phyloP scores from a whole-genome alignment of 2,329 filamentous ascomycete genomes.

The Penicillium sp. region DNA sequence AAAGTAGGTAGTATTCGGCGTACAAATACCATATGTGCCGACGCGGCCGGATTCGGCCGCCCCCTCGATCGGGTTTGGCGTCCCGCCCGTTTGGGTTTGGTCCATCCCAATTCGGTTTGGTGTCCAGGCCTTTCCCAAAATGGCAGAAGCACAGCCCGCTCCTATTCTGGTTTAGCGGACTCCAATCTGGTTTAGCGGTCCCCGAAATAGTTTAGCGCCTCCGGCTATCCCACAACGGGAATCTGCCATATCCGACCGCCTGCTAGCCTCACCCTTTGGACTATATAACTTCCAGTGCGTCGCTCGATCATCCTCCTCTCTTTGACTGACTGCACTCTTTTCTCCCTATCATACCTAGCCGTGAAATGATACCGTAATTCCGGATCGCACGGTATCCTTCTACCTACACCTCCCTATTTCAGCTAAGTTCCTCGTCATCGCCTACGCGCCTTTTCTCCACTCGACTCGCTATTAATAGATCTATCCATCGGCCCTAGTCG shows the following conservation, averaged over 20 bases:
- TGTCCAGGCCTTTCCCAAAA: slow-evolving; percentile 1
- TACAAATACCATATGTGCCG: background rate
- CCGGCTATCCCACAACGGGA: background rate
- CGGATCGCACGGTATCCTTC: slow-evolving; percentile 4
- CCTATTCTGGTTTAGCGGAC: slow-evolving; percentile 4
- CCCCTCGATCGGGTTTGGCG: background rate
- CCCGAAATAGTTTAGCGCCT: slow-evolving; percentile 3
- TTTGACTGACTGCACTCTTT: background rate
- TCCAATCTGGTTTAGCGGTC: background rate
- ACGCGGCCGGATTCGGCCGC: background rate
- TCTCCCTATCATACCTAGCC: background rate
- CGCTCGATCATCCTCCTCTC: slow-evolving; percentile 3
- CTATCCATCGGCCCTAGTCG: background rate
- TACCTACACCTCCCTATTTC: slow-evolving; percentile 3
- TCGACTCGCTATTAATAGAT: slow-evolving; percentile 1
- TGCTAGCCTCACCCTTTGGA: background rate
- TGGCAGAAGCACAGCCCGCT: background rate
- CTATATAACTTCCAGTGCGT: slow-evolving; percentile 9
- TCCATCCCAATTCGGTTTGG: slow-evolving; percentile 4
- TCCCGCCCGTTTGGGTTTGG: slow-evolving; percentile 1
- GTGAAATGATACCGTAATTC: slow-evolving; percentile 10
- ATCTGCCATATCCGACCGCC: slow-evolving; percentile 4
- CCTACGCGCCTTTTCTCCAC: slow-evolving; percentile 1
- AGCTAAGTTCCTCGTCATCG: slow-evolving; percentile 5
- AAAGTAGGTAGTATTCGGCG: too few species aligned